phyloP scores from a whole-genome alignment of 805 yeast species.

The Hanseniaspora thailandica region DNA sequence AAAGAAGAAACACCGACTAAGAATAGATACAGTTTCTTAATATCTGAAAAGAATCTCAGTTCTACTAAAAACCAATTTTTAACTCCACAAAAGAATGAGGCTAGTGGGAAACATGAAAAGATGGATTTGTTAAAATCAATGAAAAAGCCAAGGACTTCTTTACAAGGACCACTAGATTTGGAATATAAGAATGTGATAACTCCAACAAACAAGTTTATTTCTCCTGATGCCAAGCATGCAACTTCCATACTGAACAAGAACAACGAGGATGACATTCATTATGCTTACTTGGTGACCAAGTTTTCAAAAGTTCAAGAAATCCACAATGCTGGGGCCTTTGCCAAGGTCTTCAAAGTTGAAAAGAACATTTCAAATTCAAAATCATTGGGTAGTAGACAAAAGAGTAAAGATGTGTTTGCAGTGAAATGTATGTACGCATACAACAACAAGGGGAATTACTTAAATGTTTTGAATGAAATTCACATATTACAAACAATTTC shows the following conservation, averaged over 20 bases:
- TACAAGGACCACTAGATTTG: constrained; percentile 21
- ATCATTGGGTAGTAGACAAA: constrained; percentile 40
- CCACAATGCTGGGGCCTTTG: constrained; percentile 74
- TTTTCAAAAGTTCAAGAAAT: constrained; percentile 54
- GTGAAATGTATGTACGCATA: constrained; percentile 74
- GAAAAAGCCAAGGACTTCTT: constrained; percentile 5
- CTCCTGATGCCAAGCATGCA: constrained; percentile 9
- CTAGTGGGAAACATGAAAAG: background rate
- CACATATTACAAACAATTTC: constrained; percentile 43
- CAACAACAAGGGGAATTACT: constrained; percentile 37
- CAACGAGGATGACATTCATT: constrained; percentile 22
- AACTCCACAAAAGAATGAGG: background rate
- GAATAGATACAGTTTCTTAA: background rate
- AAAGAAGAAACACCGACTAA: constrained; percentile 18
- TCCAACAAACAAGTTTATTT: constrained; percentile 19
- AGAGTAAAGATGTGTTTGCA: constrained; percentile 43
- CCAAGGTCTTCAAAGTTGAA: constrained; percentile 71
- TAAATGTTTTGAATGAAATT: constrained; percentile 63
- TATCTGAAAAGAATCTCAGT: background rate
- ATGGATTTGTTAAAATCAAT: background rate
- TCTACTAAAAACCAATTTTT: background rate
- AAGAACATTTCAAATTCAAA: constrained; percentile 11
- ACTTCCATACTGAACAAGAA: constrained; percentile 9
- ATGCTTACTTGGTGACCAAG: constrained; percentile 35
- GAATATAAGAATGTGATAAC: constrained; percentile 23